A percentile compares a stretch with the other conserved stretches of the same genome.
phyloP scores from a whole-genome alignment of 805 yeast genomes.

The Kuraishia borneana region DNA sequence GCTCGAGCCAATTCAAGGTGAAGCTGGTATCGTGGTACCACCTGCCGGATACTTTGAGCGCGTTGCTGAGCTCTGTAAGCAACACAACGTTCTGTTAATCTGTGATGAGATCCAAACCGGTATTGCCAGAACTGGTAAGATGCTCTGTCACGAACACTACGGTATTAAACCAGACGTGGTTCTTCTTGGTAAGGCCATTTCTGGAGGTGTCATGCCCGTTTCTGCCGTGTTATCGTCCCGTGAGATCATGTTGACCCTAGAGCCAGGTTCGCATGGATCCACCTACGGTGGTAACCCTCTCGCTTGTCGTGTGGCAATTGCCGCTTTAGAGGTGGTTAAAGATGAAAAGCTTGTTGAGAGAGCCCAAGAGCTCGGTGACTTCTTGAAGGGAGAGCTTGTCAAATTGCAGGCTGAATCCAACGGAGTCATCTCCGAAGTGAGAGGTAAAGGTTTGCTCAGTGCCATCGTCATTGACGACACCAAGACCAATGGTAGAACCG shows the following conservation, averaged over 20 bases:
- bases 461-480: slow-evolving; percentile 86
- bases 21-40: slow-evolving; percentile 96
- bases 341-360: slow-evolving; percentile 82
- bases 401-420: slow-evolving; percentile 39
- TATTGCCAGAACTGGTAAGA: slow-evolving; percentile 92
- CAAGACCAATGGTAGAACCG: slow-evolving; percentile 79
- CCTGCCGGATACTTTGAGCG: slow-evolving; percentile 66
- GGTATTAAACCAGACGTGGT: slow-evolving; percentile 81
- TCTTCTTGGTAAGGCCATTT: slow-evolving; percentile 85
- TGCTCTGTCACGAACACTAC: slow-evolving; percentile 81
- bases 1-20: slow-evolving; percentile 96
- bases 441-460: slow-evolving; percentile 80
- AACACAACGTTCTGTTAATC: slow-evolving; percentile 80
- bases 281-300: slow-evolving; percentile 97
- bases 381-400: slow-evolving; percentile 48
- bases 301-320: slow-evolving; percentile 86
- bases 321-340: slow-evolving; percentile 81
- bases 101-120: slow-evolving; percentile 98
- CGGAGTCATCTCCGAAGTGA: slow-evolving; percentile 48
- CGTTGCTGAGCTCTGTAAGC: slow-evolving; percentile 65
- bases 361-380: slow-evolving; percentile 59
- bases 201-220: slow-evolving; percentile 92
- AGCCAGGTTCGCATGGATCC: slow-evolving; percentile 96
- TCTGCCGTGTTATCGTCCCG: slow-evolving; percentile 85
- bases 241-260: slow-evolving; percentile 80